Conservation (phyloP, 176 grass and related monocot genomes). For the Carex parvula region DNA sequence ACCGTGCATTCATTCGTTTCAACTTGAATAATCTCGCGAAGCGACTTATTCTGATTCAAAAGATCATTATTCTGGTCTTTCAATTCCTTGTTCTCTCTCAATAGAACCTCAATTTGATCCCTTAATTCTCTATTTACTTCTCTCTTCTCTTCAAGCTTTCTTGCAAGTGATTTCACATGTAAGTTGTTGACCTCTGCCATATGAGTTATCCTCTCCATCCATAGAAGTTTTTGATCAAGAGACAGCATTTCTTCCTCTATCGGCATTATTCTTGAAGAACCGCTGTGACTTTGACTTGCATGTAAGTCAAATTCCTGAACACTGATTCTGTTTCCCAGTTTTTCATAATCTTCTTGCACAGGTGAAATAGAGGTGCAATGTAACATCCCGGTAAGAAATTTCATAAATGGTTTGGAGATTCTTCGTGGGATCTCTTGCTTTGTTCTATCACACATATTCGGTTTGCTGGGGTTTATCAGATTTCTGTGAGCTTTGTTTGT, state of each 20-base stretch:
- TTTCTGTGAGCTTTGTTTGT: neutral
- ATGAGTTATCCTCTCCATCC: conserved; percentile 18
- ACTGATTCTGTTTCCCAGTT: neutral
- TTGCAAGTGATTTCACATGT: conserved; percentile 16
- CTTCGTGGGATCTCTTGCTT: neutral
- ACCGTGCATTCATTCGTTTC: neutral
- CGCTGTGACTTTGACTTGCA: conserved; percentile 23
- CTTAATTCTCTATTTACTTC: conserved; percentile 12
- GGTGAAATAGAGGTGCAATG: conserved; percentile 2
- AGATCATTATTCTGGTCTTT: conserved; percentile 16
- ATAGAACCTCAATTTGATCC: conserved; percentile 17
- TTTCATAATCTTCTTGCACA: conserved; percentile 17
- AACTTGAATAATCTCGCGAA: conserved; percentile 8
- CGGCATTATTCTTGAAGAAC: conserved; percentile 20
- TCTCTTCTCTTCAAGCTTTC: conserved; percentile 33
- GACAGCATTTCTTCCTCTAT: neutral
- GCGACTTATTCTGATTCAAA: conserved; percentile 10
- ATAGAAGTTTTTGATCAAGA: conserved; percentile 25
- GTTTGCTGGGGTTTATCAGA: neutral
- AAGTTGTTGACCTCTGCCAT: conserved; percentile 24
- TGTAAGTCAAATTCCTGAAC: neutral
- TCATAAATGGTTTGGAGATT: neutral
- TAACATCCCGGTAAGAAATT: conserved; percentile 15
- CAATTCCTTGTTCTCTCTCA: conserved; percentile 25
- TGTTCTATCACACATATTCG: conserved; percentile 14